Evolutionary conservation across 2,329 filamentous ascomycete genomes (phyloP).

Genomic region (Rutstroemia sp.): DNA sequence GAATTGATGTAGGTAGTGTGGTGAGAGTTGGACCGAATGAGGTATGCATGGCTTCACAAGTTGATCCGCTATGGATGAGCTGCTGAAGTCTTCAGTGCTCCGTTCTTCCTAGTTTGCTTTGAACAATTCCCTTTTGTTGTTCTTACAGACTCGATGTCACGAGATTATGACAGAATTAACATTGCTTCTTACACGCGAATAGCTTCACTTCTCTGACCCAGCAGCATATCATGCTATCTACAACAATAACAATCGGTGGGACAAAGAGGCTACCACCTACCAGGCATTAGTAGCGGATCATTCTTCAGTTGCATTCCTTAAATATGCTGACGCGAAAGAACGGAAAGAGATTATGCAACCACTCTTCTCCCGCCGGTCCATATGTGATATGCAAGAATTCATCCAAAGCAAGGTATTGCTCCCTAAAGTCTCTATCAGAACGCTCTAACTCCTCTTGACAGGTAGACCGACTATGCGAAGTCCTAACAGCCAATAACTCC

Average conservation of each 20-base stretch:
- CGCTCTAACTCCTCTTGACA: neutral
- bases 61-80: neutral
- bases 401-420: slow-evolving; percentile 30
- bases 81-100: too few species aligned
- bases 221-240: slow-evolving; percentile 38
- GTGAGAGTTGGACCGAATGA: neutral
- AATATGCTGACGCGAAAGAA: slow-evolving; percentile 33
- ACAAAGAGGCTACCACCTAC: slow-evolving; percentile 35
- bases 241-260: slow-evolving; percentile 34
- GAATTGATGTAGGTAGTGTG: neutral
- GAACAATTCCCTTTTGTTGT: too few species aligned
- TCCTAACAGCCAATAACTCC: slow-evolving; percentile 14
- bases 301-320: slow-evolving; percentile 36
- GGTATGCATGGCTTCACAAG: neutral
- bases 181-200: neutral
- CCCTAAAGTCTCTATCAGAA: neutral
- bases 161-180: too few species aligned
- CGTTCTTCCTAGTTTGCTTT: too few species aligned
- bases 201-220: slow-evolving; percentile 38
- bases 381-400: slow-evolving; percentile 31
- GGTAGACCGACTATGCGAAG: neutral
- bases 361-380: slow-evolving; percentile 33
- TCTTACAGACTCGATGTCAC: too few species aligned
- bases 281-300: slow-evolving; percentile 34
- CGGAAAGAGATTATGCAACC: slow-evolving; percentile 28